phyloP scores from a whole-genome alignment of 2,329 filamentous ascomycete genomes.

The Cladosporium colombiae region DNA sequence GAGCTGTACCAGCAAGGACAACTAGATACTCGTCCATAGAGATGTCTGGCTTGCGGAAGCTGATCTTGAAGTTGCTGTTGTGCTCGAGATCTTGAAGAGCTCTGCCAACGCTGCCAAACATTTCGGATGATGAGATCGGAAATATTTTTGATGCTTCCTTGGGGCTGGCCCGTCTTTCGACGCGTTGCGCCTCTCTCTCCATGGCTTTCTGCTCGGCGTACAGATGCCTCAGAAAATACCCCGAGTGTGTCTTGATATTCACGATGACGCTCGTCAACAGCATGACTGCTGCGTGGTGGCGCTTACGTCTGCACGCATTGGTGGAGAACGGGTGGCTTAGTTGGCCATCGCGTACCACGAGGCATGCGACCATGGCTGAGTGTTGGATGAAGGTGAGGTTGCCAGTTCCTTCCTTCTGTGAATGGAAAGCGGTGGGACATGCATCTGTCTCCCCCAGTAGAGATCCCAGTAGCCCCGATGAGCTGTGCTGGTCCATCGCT shows the following conservation, averaged over 20 bases:
- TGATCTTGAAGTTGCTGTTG: neutral
- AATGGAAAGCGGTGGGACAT: neutral
- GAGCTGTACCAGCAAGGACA: neutral
- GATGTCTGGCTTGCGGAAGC: neutral
- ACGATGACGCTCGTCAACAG: neutral
- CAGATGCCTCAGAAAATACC: neutral
- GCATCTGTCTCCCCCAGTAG: neutral
- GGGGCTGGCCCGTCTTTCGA: neutral
- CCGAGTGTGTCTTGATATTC: neutral
- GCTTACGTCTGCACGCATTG: too few species aligned
- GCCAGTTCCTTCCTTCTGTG: too few species aligned
- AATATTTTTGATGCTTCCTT: neutral
- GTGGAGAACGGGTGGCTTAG: neutral
- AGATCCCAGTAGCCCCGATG: neutral
- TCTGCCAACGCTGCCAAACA: neutral
- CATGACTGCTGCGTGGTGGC: neutral
- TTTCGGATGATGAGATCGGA: neutral
- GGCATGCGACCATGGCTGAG: neutral
- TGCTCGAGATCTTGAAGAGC: neutral
- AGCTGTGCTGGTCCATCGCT: neutral
- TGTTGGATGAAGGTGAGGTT: neutral
- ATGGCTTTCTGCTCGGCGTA: neutral
- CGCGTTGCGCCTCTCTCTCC: neutral
- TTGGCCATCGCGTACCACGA: neutral
- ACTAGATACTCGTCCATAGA: neutral